Percentiles rank a stretch among this genome's conserved stretches.
Evolutionary conservation across 139 green algal genomes (phyloP).

Genomic region (Gonium pectorale): DNA sequence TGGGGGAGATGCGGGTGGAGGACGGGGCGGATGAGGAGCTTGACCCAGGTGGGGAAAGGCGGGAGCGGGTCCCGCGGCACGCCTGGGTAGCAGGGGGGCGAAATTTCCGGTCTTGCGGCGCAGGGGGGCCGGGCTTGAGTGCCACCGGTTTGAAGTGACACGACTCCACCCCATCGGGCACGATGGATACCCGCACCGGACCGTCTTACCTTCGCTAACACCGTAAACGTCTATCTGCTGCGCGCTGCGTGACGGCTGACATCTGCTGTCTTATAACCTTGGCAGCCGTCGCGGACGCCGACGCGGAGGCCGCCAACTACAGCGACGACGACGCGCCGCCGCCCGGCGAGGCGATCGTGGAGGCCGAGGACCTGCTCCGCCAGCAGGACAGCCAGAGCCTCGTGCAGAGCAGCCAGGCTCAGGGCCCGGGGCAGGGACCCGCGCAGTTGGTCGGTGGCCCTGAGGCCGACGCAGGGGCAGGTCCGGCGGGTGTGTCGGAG

Average conservation of each 20-base stretch:
- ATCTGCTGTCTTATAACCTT: no score
- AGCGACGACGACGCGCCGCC: constrained; percentile 39
- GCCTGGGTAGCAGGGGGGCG: no score
- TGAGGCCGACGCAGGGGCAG: neutral
- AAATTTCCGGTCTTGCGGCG: no score
- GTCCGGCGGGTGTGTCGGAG: neutral
- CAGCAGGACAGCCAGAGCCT: neutral
- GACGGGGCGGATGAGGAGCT: neutral
- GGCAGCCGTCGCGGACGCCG: neutral
- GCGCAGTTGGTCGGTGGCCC: neutral
- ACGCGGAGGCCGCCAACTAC: neutral
- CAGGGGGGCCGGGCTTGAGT: no score
- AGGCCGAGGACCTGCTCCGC: neutral
- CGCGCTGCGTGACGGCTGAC: no score
- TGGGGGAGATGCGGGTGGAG: constrained; percentile 10
- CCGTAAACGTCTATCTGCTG: no score
- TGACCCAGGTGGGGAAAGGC: neutral
- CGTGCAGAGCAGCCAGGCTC: no score
- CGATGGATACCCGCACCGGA: no score
- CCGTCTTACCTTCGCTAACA: no score
- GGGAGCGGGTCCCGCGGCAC: neutral
- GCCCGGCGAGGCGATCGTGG: neutral
- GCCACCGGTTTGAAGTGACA: no score
- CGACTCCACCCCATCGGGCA: neutral
- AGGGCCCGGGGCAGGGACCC: neutral